Evolutionary conservation across 148 eudicot species (phyloP).

Genomic region (Tetragonia tetragonoides): DNA sequence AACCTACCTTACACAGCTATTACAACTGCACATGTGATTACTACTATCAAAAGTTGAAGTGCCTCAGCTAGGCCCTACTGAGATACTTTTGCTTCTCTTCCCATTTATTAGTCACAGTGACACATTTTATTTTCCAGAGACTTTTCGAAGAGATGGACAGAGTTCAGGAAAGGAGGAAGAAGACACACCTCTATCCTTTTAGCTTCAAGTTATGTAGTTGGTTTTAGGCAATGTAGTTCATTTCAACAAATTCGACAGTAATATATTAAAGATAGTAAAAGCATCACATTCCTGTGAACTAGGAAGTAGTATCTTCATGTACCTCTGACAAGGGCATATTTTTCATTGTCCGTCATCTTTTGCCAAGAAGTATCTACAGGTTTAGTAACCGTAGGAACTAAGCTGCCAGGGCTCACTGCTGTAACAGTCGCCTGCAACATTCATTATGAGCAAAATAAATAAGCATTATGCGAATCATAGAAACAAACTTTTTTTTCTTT

Average conservation of each 20-base stretch:
- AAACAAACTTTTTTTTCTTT: neutral
- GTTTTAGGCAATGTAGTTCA: neutral
- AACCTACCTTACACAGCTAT: neutral
- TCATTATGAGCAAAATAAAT: slow-evolving; percentile 3
- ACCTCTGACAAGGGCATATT: slow-evolving; percentile 29
- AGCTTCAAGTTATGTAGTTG: neutral
- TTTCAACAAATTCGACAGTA: neutral
- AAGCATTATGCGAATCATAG: neutral
- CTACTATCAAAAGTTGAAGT: neutral
- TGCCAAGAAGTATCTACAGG: slow-evolving; percentile 28
- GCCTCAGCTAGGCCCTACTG: neutral
- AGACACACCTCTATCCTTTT: neutral
- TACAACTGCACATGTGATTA: neutral
- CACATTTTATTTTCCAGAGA: neutral
- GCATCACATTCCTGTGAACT: neutral
- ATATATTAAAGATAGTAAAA: too few species aligned
- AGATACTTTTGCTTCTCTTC: neutral
- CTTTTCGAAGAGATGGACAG: neutral
- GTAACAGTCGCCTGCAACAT: slow-evolving; percentile 19
- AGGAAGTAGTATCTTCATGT: neutral
- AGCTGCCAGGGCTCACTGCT: slow-evolving; percentile 21
- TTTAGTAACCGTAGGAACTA: slow-evolving; percentile 26
- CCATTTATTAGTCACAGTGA: neutral
- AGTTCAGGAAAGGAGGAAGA: neutral
- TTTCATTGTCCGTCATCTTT: slow-evolving; percentile 24